A percentile compares a stretch with the other conserved stretches of the same genome.
phyloP scores from a whole-genome alignment of 1,139 yeast species.

The Protomyces inundatus region DNA sequence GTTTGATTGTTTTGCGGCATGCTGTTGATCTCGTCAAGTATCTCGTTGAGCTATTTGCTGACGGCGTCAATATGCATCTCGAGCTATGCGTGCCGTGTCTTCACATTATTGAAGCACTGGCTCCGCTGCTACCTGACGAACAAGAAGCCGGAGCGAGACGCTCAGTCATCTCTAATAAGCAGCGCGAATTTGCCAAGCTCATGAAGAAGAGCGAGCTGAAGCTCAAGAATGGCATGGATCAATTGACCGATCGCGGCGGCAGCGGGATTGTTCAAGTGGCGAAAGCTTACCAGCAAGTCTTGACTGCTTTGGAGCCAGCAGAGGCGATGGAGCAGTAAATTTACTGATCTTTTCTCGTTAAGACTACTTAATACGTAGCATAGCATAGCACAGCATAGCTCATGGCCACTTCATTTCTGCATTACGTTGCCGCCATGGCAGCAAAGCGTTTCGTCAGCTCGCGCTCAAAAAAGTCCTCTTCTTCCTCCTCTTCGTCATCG shows the following conservation, averaged over 20 bases:
- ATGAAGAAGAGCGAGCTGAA: not conserved
- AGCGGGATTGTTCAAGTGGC: not conserved
- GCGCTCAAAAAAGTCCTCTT: not conserved
- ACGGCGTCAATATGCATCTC: not conserved
- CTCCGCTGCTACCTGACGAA: not conserved
- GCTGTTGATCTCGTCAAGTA: not conserved
- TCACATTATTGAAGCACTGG: not conserved
- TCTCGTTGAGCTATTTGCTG: not conserved
- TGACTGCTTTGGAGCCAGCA: not conserved
- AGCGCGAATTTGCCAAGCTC: not conserved
- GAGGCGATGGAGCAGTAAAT: too few relatives aligned
- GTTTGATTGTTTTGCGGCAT: not conserved
- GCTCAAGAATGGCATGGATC: not conserved
- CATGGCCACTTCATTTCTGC: too few relatives aligned
- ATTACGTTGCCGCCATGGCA: not conserved
- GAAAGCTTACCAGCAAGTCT: not conserved
- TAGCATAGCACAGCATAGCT: too few relatives aligned
- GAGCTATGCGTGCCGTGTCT: not conserved
- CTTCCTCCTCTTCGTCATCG: not conserved
- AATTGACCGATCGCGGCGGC: not conserved
- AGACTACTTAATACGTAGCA: too few relatives aligned
- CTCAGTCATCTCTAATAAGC: not conserved
- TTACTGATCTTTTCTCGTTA: too few relatives aligned
- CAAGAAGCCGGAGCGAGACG: not conserved
- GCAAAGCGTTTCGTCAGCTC: not conserved